Conservation (phyloP, 2,329 filamentous ascomycete genomes). For the Nakataea oryzae region DNA sequence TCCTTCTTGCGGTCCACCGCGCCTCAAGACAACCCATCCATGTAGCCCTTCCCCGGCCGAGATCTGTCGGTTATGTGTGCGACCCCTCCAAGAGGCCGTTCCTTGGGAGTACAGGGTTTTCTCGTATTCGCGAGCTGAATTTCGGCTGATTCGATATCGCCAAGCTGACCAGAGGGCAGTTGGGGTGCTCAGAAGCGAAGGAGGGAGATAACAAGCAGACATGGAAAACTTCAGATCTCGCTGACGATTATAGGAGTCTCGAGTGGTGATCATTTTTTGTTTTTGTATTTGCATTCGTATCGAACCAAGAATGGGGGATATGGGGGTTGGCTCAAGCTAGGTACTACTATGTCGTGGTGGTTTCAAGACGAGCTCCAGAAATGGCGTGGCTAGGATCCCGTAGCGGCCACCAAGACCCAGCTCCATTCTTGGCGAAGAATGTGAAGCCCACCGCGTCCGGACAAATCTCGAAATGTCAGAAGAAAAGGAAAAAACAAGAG, state of each 20-base stretch:
- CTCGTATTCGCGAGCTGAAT: not conserved
- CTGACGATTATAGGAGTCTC: not conserved
- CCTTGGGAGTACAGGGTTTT: not conserved
- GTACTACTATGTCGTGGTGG: not conserved
- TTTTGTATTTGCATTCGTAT: not conserved
- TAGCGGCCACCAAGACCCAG: not conserved
- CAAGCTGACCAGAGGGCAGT: too few species aligned
- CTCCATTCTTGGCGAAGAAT: not conserved
- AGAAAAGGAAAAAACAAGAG: not conserved
- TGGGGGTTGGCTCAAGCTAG: not conserved
- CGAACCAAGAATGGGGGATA: not conserved
- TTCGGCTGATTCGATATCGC: not conserved
- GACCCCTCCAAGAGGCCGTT: not conserved
- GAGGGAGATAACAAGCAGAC: not conserved
- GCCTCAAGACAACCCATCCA: not conserved
- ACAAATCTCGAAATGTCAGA: not conserved
- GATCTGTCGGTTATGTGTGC: not conserved
- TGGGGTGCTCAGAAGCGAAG: too few species aligned
- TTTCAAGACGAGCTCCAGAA: not conserved
- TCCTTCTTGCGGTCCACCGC: too few species aligned
- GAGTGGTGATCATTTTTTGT: not conserved
- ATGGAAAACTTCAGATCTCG: not conserved
- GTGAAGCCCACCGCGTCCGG: not conserved
- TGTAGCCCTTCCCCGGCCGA: not conserved
- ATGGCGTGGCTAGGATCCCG: not conserved